Percentiles rank a stretch among this genome's conserved stretches.
These are phyloP conservation scores for Plasmodium sp. DNA, from an alignment of 169 alveolate genomes.

Conservation along the genomic window DNA sequence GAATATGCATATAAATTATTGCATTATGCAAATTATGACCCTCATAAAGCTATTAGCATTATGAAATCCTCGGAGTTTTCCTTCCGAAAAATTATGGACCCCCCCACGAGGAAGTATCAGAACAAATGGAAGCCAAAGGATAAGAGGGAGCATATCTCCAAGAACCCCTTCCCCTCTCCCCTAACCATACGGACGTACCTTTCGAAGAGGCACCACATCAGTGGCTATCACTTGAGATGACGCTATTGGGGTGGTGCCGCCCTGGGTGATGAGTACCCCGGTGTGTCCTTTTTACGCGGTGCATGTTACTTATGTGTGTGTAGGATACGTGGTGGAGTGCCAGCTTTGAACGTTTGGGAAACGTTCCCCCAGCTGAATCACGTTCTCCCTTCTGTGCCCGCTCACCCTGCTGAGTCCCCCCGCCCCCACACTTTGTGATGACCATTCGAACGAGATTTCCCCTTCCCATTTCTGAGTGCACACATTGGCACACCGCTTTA, in stretches of 20 bases:
- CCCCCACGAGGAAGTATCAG: slow-evolving; percentile 89
- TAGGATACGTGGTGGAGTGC: neutral
- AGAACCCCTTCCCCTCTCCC: slow-evolving; percentile 86
- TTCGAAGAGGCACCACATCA: slow-evolving; percentile 79
- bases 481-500: neutral
- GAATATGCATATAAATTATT: slow-evolving; percentile 90
- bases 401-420: neutral
- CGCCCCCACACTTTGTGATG: neutral
- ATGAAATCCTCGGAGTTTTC: slow-evolving; percentile 76
- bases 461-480: neutral
- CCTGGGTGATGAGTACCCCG: neutral
- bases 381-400: too few relatives aligned
- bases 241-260: neutral
- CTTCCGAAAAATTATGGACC: slow-evolving; percentile 85
- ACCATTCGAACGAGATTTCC: neutral
- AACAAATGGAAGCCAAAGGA: slow-evolving; percentile 92
- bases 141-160: slow-evolving; percentile 86
- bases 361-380: neutral
- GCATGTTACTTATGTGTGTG: neutral
- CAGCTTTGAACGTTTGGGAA: neutral
- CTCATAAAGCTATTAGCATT: slow-evolving; percentile 87
- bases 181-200: slow-evolving; percentile 82
- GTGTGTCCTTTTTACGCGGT: neutral
- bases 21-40: slow-evolving; percentile 91
- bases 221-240: slow-evolving; percentile 68